Base-by-base conservation (phyloP, 2,329 filamentous ascomycete genomes). In the Calonectria henricotiae region DNA sequence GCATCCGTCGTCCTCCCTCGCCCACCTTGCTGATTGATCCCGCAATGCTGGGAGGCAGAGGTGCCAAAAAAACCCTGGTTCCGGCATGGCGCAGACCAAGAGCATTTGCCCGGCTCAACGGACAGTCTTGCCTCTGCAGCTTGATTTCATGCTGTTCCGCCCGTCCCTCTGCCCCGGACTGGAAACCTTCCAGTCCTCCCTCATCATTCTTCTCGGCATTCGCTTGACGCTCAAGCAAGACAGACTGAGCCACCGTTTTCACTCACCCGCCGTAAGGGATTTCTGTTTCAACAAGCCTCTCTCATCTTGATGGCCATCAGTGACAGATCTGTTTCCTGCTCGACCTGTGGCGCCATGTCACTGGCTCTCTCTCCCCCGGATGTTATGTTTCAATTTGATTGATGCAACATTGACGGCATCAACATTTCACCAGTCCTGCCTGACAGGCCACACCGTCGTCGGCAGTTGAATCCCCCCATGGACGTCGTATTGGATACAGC, bases 391-490 rank as follows among this genome's bases (percentile, higher is more conserved):
- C 43, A 60, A 46, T 37, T 43, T 66, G 54, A 66, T 51, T 43
- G 43, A 66, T 66, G 63, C 63, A 23, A 60, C 51, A 27, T 46
- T 60, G 30, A 61, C 49, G 54, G 35, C n/a, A 47, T 51, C 41
- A 51, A 13, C n/a, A 55, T 49, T 51, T 32, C 54, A 44, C 37
- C 55, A 46, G 55, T 67, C 15, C 32, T 17, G 39, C 15, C 32
- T 17, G 39, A 25, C 30, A 32, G 12, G 35, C 30, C 27, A 62
- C 44, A 20, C 20, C 20, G 20, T 20, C 9, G 25, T 46, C 9
- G 49, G 23, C 51, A 60, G 32, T 49, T 55, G 30, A 20, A 7
- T 44, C 37, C 30, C 12, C 20, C 32, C 51, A 23, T 55, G 51
- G 32, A 25, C 30, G 9, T 7, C 27, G 27, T 30, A 30, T 37